Evolutionary conservation across 192 early-diverging fungal species (phyloP).

Genomic region (Linnemannia elongata): DNA sequence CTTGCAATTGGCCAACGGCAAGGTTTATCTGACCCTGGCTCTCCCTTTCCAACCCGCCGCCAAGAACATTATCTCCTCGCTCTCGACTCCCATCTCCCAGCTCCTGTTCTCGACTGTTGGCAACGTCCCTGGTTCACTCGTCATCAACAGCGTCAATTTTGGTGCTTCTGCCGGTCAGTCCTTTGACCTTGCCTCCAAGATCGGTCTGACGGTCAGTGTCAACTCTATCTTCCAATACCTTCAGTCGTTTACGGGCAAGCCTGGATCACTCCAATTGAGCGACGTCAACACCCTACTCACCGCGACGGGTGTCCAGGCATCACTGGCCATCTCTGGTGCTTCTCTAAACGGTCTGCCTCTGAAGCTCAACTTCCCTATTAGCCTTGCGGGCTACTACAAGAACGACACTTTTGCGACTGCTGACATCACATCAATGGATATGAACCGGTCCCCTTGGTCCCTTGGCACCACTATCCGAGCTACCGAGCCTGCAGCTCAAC

Average conservation of each 20-base stretch:
- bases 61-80: slow-evolving; percentile 32
- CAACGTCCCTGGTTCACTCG: slow-evolving; percentile 35
- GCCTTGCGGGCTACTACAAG: slow-evolving; percentile 32
- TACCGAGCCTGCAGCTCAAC: neutral
- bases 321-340: slow-evolving; percentile 22
- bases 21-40: slow-evolving; percentile 27
- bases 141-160: slow-evolving; percentile 36
- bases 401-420: slow-evolving; percentile 15
- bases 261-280: slow-evolving; percentile 19
- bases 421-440: slow-evolving; percentile 28
- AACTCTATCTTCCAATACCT: slow-evolving; percentile 41
- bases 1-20: slow-evolving; percentile 47
- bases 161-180: slow-evolving; percentile 41
- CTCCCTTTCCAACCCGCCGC: slow-evolving; percentile 45
- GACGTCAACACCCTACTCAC: slow-evolving; percentile 38
- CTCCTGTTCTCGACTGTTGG: slow-evolving; percentile 35
- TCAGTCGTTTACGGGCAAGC: slow-evolving; percentile 22
- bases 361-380: slow-evolving; percentile 43
- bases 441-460: slow-evolving; percentile 31
- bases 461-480: slow-evolving; percentile 7
- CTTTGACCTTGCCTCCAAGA: slow-evolving; percentile 45
- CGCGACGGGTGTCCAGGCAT: slow-evolving; percentile 27
- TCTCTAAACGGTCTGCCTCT: slow-evolving; percentile 24
- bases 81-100: slow-evolving; percentile 36
- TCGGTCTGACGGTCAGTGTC: slow-evolving; percentile 25